A percentile compares a stretch with the other conserved stretches of the same genome.
phyloP scores from a whole-genome alignment of 2,329 filamentous ascomycete genomes.

The Penicillium sp. region DNA sequence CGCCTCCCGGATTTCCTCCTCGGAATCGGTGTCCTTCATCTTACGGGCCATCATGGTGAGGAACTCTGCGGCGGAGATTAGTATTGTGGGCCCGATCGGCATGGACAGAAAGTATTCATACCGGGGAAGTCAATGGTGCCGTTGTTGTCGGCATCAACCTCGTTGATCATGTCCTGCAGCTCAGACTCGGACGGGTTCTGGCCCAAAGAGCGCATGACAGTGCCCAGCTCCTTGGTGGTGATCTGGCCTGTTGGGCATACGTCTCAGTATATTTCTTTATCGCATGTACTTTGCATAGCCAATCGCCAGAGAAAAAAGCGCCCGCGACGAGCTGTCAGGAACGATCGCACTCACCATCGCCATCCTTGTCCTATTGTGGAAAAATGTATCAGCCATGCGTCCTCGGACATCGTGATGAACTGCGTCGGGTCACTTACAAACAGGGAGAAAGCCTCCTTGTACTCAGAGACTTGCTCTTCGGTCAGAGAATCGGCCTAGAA shows the following conservation, averaged over 20 bases:
- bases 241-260: conserved; percentile 64
- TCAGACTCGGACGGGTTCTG: conserved; percentile 89
- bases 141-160: conserved; percentile 88
- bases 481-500: conserved; percentile 91
- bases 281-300: not conserved
- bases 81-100: not conserved
- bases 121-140: conserved; percentile 88
- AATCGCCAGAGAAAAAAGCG: not conserved
- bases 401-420: conserved; percentile 1
- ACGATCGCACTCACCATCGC: conserved; percentile 66
- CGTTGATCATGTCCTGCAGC: conserved; percentile 91
- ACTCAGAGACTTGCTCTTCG: conserved; percentile 99
- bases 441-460: conserved; percentile 99
- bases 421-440: conserved; percentile 68
- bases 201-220: conserved; percentile 83
- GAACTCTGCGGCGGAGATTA: conserved; percentile 58
- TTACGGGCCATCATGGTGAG: conserved; percentile 91
- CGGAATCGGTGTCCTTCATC: conserved; percentile 90
- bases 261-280: conserved; percentile 9
- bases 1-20: conserved; percentile 84
- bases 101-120: conserved; percentile 42
- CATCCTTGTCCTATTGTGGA: conserved; percentile 71
- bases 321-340: conserved; percentile 1
- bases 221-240: conserved; percentile 84
- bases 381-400: conserved; percentile 18